A percentile compares a stretch with the other conserved stretches of the same genome.
phyloP scores from a whole-genome alignment of 2,329 filamentous ascomycete genomes.

The Cercospora sesami region DNA sequence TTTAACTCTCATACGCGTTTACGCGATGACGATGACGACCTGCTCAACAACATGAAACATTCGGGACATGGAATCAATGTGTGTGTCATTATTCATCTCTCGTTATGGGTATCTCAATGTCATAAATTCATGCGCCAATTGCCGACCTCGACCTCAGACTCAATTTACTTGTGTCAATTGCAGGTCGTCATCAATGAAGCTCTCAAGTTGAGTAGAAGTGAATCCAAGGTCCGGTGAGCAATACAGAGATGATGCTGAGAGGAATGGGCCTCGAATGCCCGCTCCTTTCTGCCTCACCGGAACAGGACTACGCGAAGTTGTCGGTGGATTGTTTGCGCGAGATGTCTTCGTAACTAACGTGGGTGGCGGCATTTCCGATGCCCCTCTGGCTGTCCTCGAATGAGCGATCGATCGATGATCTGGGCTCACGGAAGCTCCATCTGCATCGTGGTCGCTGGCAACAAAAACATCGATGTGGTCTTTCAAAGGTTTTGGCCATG shows the following conservation, averaged over 20 bases:
- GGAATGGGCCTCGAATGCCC: slow-evolving; percentile 23
- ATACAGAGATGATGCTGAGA: slow-evolving; percentile 26
- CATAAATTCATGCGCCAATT: neutral
- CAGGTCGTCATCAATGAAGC: slow-evolving; percentile 39
- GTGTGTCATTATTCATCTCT: neutral
- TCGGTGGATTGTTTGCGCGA: neutral
- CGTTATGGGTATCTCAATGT: neutral
- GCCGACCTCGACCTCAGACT: neutral
- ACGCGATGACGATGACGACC: too few species aligned
- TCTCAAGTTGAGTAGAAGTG: slow-evolving; percentile 38
- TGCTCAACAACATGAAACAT: neutral
- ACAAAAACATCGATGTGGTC: neutral
- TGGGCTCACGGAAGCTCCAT: neutral
- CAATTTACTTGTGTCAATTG: slow-evolving; percentile 36
- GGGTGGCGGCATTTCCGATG: slow-evolving; percentile 9
- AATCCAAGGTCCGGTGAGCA: slow-evolving; percentile 32
- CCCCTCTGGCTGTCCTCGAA: neutral
- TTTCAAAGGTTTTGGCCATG: neutral
- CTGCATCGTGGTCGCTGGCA: slow-evolving; percentile 5
- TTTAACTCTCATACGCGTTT: too few species aligned
- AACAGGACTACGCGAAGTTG: neutral
- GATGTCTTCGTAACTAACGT: slow-evolving; percentile 6
- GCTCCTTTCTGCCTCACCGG: slow-evolving; percentile 10
- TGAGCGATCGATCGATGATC: neutral
- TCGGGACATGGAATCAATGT: neutral